Conservation (phyloP, 345 rosid genomes). For the Chamaenerion angustifolium region DNA sequence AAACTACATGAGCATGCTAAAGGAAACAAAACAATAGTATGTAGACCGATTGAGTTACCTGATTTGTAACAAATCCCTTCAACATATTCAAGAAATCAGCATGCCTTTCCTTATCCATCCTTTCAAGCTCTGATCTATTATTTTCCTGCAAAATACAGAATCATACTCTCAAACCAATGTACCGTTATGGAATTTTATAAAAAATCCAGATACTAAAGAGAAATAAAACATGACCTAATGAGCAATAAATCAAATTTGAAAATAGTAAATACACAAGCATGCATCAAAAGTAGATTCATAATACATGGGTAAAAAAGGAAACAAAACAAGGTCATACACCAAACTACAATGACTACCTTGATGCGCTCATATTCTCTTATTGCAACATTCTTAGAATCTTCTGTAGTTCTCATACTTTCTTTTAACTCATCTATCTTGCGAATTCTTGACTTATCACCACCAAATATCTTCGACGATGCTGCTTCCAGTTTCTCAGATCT, state of each 20-base stretch:
- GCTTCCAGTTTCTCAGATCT: conserved; percentile 91
- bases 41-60: conserved; percentile 27
- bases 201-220: no score
- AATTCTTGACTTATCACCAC: conserved; percentile 92
- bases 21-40: no score
- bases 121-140: conserved; percentile 68
- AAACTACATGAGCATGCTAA: no score
- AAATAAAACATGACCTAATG: no score
- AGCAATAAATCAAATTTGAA: no score
- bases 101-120: conserved; percentile 73
- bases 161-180: neutral
- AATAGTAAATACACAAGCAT: no score
- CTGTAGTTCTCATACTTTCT: conserved; percentile 65
- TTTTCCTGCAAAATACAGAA: conserved; percentile 40
- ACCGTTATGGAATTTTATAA: no score
- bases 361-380: conserved; percentile 79
- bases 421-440: conserved; percentile 77
- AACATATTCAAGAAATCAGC: conserved; percentile 76
- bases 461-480: conserved; percentile 88
- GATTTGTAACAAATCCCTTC: conserved; percentile 83
- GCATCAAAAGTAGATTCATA: no score
- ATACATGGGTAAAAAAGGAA: no score
- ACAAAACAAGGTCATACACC: neutral
- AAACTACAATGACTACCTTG: conserved; percentile 34
- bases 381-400: conserved; percentile 81